Conservation (phyloP, 805 yeast genomes). For the Wickerhamiella domercqiae region DNA sequence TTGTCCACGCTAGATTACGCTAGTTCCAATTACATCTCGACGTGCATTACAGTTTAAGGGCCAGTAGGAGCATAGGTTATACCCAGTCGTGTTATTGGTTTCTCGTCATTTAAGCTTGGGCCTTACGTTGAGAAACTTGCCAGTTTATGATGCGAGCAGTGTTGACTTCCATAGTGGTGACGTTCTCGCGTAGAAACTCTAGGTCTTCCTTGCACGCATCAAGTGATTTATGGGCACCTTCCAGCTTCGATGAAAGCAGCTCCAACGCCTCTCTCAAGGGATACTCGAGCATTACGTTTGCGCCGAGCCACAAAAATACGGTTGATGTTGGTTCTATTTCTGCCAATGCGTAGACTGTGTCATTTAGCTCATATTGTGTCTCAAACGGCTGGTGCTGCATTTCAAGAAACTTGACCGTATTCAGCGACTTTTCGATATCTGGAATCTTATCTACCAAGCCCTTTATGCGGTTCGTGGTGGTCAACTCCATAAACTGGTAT, state of each 20-base stretch:
- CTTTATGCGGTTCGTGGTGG: conserved; percentile 30
- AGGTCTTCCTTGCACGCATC: conserved; percentile 62
- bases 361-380: conserved; percentile 83
- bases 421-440: conserved; percentile 78
- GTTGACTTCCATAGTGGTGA: conserved; percentile 95
- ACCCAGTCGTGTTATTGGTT: too few species aligned
- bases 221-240: conserved; percentile 44
- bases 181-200: conserved; percentile 71
- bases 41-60: too few species aligned
- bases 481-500: conserved; percentile 23
- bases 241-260: conserved; percentile 46
- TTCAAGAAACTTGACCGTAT: conserved; percentile 48
- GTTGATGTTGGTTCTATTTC: conserved; percentile 43
- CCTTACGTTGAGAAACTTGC: conserved; percentile 24
- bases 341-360: conserved; percentile 80
- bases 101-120: not conserved
- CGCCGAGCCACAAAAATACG: conserved; percentile 93
- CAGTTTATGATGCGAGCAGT: conserved; percentile 53
- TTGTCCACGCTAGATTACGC: too few species aligned
- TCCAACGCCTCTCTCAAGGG: conserved; percentile 76
- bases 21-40: too few species aligned
- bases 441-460: conserved; percentile 58
- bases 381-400: conserved; percentile 36
- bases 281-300: conserved; percentile 93
- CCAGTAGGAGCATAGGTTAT: too few species aligned